phyloP scores from a whole-genome alignment of 495 filamentous ascomycete species.

The Entonaema liquescens region DNA sequence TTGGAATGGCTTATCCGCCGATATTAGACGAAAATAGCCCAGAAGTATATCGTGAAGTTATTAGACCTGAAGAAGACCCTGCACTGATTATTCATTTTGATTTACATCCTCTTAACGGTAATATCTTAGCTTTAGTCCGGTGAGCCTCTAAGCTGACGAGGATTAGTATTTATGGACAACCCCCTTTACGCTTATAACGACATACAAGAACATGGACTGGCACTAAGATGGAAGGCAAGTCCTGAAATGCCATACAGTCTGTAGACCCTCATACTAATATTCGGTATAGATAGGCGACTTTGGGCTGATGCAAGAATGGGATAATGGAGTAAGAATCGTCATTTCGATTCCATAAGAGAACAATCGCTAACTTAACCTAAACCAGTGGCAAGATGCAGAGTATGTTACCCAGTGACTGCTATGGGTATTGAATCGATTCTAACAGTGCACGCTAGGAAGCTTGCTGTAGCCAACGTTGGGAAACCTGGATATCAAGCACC shows the following conservation, averaged over 20 bases:
- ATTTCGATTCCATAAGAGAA: not conserved
- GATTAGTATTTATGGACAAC: slow-evolving; percentile 24
- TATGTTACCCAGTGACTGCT: not conserved
- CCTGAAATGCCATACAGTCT: not conserved
- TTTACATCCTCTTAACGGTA: slow-evolving; percentile 32
- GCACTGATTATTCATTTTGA: slow-evolving; percentile 25
- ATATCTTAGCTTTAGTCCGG: not conserved
- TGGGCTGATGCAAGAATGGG: slow-evolving; percentile 23
- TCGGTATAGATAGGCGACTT: slow-evolving; percentile 24
- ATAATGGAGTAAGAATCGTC: slow-evolving; percentile 25
- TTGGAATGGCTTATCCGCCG: slow-evolving; percentile 37
- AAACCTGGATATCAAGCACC: slow-evolving; percentile 29
- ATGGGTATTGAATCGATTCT: not conserved
- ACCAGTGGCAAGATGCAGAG: slow-evolving; percentile 18
- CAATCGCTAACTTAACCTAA: not conserved
- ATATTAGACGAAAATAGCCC: not conserved
- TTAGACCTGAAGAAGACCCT: not conserved
- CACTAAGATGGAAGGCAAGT: slow-evolving; percentile 20
- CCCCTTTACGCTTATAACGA: not conserved
- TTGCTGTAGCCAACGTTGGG: slow-evolving; percentile 15
- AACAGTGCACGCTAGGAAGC: slow-evolving; percentile 12
- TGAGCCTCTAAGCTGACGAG: not conserved
- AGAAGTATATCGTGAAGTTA: slow-evolving; percentile 8
- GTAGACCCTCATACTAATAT: not conserved
- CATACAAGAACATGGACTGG: slow-evolving; percentile 8